These are phyloP conservation scores for Dichotomocladium elegans DNA, from an alignment of 371 early-diverging fungal genomes.

Conservation along the genomic window DNA sequence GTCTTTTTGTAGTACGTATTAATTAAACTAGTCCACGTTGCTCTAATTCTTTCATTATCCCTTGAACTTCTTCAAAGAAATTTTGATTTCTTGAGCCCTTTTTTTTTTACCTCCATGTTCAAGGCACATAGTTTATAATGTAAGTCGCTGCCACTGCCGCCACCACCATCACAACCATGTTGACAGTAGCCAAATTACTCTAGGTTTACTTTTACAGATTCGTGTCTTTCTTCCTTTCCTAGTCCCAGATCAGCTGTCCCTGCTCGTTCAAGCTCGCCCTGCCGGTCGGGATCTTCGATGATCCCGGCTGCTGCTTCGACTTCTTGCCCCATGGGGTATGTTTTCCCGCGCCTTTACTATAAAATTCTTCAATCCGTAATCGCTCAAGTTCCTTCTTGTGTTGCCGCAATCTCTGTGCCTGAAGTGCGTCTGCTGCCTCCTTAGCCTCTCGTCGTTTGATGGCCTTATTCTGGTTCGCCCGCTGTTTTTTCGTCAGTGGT, in stretches of 20 bases:
- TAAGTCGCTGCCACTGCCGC: no score
- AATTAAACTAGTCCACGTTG: no score
- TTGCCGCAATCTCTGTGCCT: conserved; percentile 44
- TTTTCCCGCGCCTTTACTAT: conserved; percentile 37
- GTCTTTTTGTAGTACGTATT: no score
- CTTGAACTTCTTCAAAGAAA: no score
- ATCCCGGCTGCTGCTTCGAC: conserved; percentile 7
- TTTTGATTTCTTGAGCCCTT: no score
- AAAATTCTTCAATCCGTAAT: conserved; percentile 33
- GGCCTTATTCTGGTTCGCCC: conserved; percentile 43
- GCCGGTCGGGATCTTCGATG: conserved; percentile 22
- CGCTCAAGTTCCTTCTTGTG: conserved; percentile 45
- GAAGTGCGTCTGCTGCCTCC: conserved; percentile 30
- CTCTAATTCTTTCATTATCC: no score
- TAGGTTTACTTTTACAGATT: no score
- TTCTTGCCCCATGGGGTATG: conserved; percentile 33
- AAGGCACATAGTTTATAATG: no score
- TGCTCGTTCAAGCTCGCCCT: conserved; percentile 31
- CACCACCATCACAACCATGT: no score
- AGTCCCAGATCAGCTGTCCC: conserved; percentile 45
- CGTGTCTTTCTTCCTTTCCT: not conserved
- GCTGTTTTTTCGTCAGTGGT: conserved; percentile 50
- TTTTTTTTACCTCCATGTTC: no score
- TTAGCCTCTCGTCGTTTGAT: conserved; percentile 44
- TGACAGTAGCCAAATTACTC: no score